Evolutionary conservation across 1,284 basidiomycete species (phyloP), one percentile per base, ranked within the genome.

Genomic region (Fistulina hepatica): DNA sequence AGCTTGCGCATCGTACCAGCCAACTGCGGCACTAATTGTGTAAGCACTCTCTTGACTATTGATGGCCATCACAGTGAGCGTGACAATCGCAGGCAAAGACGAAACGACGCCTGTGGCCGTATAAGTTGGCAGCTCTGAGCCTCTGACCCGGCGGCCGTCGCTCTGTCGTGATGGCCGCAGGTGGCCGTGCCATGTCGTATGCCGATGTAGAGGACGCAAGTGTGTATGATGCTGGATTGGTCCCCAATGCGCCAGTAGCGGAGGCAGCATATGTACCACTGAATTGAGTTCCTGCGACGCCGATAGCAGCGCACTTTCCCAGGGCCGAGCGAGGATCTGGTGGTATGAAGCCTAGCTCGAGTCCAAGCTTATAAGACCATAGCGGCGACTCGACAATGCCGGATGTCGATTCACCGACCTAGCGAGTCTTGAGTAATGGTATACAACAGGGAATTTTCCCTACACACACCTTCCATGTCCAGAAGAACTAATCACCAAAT

Each of bases 341-440:
- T 12, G 88, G 84, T 45, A 91, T 79, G 76, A 78, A 93, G 8
- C 89, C 90, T 36, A 76, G 59, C 48, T 73, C 57, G 28, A 89
- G 65, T 22, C 90, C 90, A 43, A 89, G 79, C 49, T 77, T 59
- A 62, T 91, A 91, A 26, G 82, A 81, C 88, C 88, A 84, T 23
- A 81, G 64, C 17, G 85, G 83, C 3, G 82, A 60, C 51, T 74
- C 65, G 6, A 84, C 72, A 12, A 56, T 61, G 41, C 73, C 73
- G 8, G 72, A 62, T 3, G 65, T 63, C 2, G 71, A 83, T 51
- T 78, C 73, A 33, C 78, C 86, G 61, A 55, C 52, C 45, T 46
- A 34, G 8, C 19, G 10, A 5, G 21, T 40, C 12, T 27, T 6
- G 6, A 27, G 12, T 15, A 27, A 15, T 27, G 15, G n/a, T n/a